Conservation (phyloP, 805 yeast genomes). For the Barnettozyma vustinii region DNA sequence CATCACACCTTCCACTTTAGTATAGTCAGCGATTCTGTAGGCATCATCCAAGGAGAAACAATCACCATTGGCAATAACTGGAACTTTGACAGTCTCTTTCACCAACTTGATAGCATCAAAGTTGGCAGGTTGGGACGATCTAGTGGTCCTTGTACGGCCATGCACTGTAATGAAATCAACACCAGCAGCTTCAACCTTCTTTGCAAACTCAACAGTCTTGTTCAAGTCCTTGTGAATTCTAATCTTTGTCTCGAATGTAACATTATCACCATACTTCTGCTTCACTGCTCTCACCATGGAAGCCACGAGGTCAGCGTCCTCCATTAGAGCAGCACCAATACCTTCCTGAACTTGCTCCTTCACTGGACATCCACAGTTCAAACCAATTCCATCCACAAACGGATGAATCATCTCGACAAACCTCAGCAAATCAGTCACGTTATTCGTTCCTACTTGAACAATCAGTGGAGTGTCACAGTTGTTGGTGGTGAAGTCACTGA, state of each 20-base stretch:
- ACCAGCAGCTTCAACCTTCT: conserved; percentile 75
- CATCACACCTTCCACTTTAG: conserved; percentile 92
- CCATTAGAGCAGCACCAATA: conserved; percentile 93
- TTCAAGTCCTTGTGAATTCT: conserved; percentile 74
- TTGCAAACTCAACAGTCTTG: conserved; percentile 70
- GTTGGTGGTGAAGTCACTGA: conserved; percentile 82
- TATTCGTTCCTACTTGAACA: conserved; percentile 88
- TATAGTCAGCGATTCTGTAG: conserved; percentile 49
- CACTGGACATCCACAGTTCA: conserved; percentile 97
- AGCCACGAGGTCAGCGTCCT: conserved; percentile 72
- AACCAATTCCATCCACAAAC: conserved; percentile 87
- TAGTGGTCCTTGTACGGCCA: conserved; percentile 80
- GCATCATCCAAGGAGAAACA: conserved; percentile 68
- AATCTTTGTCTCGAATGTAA: conserved; percentile 89
- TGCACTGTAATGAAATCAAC: conserved; percentile 93
- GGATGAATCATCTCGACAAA: conserved; percentile 89
- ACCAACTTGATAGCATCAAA: conserved; percentile 73
- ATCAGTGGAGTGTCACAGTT: conserved; percentile 62
- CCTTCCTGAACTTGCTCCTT: conserved; percentile 93
- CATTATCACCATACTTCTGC: conserved; percentile 56
- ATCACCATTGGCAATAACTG: conserved; percentile 98
- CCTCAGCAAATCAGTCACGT: conserved; percentile 71
- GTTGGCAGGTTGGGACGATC: conserved; percentile 81
- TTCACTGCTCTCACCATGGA: conserved; percentile 83
- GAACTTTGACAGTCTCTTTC: conserved; percentile 46